Base-by-base conservation (phyloP, 2,329 filamentous ascomycete genomes). In the Elsinoe australis region DNA sequence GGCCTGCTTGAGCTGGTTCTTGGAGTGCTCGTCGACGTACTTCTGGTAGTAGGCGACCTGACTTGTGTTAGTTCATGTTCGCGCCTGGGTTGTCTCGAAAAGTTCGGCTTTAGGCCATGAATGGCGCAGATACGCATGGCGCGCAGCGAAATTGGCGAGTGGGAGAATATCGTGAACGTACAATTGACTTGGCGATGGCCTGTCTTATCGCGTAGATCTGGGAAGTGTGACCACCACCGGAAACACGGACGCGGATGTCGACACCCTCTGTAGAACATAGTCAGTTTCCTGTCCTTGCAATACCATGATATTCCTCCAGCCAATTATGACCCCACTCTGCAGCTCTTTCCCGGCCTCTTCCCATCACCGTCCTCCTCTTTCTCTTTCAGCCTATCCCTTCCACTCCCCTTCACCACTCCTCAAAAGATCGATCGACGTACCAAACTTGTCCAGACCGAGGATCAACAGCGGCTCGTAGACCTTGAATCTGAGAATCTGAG, bases 11-110 rank as follows among this genome's bases (percentile, higher is more conserved):
- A 98, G 82, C 75, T 88, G 80, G 83, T 96, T 95, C 86, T 98
- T 98, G 78, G 85, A 87, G 85, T 96, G 89, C 85, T 98, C 92
- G 70, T 98, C 92, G 74, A 96, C 87, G 78, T 83, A 98, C 82
- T 98, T 95, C 79, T 95, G 90, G 85, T 95, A 96, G 85, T 95
- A 95, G 73, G 88, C 85, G 67, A 94, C 67, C 65, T 68, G 18
- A 21, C 21, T 31, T 28, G 42, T 36, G 46, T 51, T 49, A 53
- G 49, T 35, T 32, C n/a, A n/a, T n/a, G n/a, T n/a, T n/a, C n/a
- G n/a, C n/a, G n/a, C n/a, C n/a, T n/a, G n/a, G n/a, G n/a, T n/a
- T n/a, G n/a, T n/a, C n/a, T n/a, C n/a, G n/a, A n/a, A n/a, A n/a
- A n/a, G n/a, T n/a, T n/a, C n/a, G n/a, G n/a, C n/a, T n/a, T n/a